Evolutionary conservation across 176 grass and related monocot genomes (phyloP).

Genomic region (Thinopyrum elongatum): DNA sequence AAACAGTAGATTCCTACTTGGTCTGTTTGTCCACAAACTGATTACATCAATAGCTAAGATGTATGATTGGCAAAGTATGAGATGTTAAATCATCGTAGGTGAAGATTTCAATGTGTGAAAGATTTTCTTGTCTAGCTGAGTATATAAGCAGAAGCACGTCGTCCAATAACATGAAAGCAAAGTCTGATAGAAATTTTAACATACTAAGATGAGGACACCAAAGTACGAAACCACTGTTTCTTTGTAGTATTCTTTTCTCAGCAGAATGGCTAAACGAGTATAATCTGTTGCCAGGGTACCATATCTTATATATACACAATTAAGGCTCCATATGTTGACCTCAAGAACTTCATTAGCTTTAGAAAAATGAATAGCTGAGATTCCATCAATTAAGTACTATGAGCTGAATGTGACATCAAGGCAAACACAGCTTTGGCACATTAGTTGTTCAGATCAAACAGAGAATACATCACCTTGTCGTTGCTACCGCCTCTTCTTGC

Average conservation of each 20-base stretch:
- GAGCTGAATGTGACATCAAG: no score
- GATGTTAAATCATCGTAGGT: not conserved
- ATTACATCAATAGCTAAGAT: not conserved
- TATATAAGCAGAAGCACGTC: not conserved
- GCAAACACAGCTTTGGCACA: no score
- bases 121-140: not conserved
- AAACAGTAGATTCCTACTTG: not conserved
- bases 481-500: no score
- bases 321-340: no score
- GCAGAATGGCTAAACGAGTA: no score
- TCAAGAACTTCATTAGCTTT: no score
- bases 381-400: no score
- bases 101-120: not conserved
- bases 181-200: not conserved
- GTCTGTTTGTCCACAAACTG: not conserved
- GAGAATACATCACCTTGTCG: no score
- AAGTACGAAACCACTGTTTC: not conserved
- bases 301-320: no score
- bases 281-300: no score
- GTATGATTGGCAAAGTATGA: not conserved
- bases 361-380: no score
- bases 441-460: no score
- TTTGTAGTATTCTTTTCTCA: not conserved
- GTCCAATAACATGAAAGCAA: not conserved
- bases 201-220: not conserved